phyloP scores from a whole-genome alignment of 108 stramenopile species.

The Bacterosira constricta region DNA sequence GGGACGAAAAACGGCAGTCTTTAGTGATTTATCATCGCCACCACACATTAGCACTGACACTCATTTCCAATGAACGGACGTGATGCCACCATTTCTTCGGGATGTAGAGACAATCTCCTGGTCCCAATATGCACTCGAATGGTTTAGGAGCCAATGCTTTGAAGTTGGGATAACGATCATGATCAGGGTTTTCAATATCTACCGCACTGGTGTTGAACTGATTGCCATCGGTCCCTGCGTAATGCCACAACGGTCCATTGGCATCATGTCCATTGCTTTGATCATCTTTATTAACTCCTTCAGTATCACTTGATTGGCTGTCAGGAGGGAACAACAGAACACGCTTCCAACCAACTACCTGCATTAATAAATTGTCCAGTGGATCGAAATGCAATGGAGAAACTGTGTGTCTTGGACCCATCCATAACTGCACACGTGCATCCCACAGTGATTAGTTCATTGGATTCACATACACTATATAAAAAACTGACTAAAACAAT shows the following conservation, averaged over 20 bases:
- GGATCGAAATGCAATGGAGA: conserved; percentile 86
- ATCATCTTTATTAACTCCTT: background rate
- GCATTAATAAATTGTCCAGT: conserved; percentile 79
- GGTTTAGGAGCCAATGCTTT: conserved; percentile 33
- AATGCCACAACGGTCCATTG: conserved; percentile 38
- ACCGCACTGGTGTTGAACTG: conserved; percentile 82
- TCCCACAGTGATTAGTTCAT: too few relatives aligned
- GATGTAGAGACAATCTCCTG: conserved; percentile 76
- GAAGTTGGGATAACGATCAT: conserved; percentile 53
- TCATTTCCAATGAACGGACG: conserved; percentile 59
- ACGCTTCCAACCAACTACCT: conserved; percentile 70
- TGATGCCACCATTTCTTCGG: conserved; percentile 84
- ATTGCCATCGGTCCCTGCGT: conserved; percentile 63
- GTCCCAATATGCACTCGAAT: conserved; percentile 52
- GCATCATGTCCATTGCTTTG: background rate
- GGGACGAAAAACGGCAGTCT: background rate
- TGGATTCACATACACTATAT: too few relatives aligned
- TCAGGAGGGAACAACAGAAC: conserved; percentile 57
- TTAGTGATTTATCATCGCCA: conserved; percentile 57
- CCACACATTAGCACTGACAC: conserved; percentile 78
- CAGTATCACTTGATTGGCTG: background rate
- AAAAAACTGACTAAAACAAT: too few relatives aligned
- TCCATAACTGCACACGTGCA: too few relatives aligned
- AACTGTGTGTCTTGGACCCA: conserved; percentile 69
- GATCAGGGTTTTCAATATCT: conserved; percentile 54